A percentile compares a stretch with the other conserved stretches of the same genome.
phyloP scores from a whole-genome alignment of 140 eudicot species.

The Anethum foeniculum region DNA sequence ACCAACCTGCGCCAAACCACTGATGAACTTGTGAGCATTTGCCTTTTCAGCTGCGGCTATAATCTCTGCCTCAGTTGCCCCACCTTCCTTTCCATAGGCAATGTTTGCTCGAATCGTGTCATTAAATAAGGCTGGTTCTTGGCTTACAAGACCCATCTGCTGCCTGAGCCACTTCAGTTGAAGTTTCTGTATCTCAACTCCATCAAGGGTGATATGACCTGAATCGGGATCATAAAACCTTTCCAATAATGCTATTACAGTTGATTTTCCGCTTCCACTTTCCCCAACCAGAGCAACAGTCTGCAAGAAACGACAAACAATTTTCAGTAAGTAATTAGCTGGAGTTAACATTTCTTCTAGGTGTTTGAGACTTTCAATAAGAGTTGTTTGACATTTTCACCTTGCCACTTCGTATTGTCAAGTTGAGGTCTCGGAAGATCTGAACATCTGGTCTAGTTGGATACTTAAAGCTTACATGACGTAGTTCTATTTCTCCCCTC shows the following conservation, averaged over 20 bases:
- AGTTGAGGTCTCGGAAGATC: slow-evolving; percentile 59
- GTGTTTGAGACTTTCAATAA: background rate
- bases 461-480: slow-evolving; percentile 65
- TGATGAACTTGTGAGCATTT: slow-evolving; percentile 83
- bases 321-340: background rate
- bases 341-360: background rate
- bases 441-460: slow-evolving; percentile 80
- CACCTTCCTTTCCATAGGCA: slow-evolving; percentile 77
- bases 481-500: slow-evolving; percentile 79
- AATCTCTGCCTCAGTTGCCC: slow-evolving; percentile 72
- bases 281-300: slow-evolving; percentile 90
- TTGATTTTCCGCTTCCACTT: slow-evolving; percentile 92
- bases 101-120: slow-evolving; percentile 84
- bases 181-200: slow-evolving; percentile 47
- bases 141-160: slow-evolving; percentile 96
- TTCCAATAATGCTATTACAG: slow-evolving; percentile 71
- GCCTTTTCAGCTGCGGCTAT: slow-evolving; percentile 72
- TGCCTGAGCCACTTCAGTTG: slow-evolving; percentile 72
- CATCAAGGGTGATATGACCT: slow-evolving; percentile 62
- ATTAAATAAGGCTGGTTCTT: slow-evolving; percentile 76
- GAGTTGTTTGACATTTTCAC: slow-evolving; percentile 13
- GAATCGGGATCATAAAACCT: slow-evolving; percentile 73
- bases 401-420: slow-evolving; percentile 80
- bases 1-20: slow-evolving; percentile 55
- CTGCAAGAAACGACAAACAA: slow-evolving; percentile 20